Conservation (phyloP, 257 asterid genomes). For the Solanum piurae region DNA sequence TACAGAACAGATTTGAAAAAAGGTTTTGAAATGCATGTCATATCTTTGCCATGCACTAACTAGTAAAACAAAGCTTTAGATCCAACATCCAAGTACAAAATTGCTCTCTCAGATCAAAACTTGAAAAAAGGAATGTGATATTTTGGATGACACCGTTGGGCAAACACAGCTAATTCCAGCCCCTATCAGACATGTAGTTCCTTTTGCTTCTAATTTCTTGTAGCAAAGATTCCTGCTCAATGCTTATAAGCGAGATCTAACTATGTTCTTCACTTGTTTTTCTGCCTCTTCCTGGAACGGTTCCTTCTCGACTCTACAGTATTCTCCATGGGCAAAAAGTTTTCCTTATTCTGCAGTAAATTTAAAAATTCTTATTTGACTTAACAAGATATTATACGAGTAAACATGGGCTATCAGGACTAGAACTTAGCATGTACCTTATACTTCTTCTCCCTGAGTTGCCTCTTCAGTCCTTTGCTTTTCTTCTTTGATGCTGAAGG, state of each 20-base stretch:
- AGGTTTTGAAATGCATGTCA: background rate
- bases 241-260: background rate
- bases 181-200: background rate
- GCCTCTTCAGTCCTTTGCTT: constrained; percentile 34
- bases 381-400: background rate
- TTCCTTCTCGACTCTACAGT: constrained; percentile 12
- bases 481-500: constrained; percentile 25
- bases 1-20: background rate
- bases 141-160: background rate
- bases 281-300: constrained; percentile 31
- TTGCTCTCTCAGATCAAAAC: background rate
- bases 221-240: background rate
- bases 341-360: constrained; percentile 19
- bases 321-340: constrained; percentile 1
- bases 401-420: background rate
- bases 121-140: background rate
- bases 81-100: background rate
- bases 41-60: background rate
- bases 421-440: constrained; percentile 30
- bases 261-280: constrained; percentile 19
- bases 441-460: constrained; percentile 26
- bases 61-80: background rate
- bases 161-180: background rate
- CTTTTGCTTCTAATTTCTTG: background rate
- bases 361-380: background rate